These are phyloP conservation scores for Polygonum aviculare DNA, from an alignment of 148 eudicot species.

Conservation along the genomic window DNA sequence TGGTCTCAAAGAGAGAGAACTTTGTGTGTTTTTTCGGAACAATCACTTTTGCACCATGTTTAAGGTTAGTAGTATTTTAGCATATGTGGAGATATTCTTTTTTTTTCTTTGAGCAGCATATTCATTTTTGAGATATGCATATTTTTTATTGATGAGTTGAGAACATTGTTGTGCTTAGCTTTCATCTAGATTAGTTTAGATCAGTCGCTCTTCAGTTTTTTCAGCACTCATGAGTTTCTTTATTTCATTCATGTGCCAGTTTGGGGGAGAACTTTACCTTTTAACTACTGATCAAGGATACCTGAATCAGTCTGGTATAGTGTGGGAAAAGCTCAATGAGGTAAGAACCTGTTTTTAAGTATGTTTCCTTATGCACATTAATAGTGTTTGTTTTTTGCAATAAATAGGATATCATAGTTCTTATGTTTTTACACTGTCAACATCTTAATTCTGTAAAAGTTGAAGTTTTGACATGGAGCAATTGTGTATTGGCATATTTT, in stretches of 20 bases:
- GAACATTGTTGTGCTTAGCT: not conserved
- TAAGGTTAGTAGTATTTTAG: conserved; percentile 42
- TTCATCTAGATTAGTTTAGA: not conserved
- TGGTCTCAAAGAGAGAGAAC: conserved; percentile 68
- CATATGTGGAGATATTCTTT: not conserved
- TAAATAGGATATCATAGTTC: not conserved
- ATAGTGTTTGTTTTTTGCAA: not conserved
- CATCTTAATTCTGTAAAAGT: not conserved
- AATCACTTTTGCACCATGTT: conserved; percentile 98
- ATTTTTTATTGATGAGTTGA: too few relatives aligned
- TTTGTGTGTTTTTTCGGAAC: conserved; percentile 95
- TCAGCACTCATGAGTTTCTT: not conserved
- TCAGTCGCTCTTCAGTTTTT: not conserved
- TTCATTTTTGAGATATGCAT: not conserved
- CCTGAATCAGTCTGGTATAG: conserved; percentile 86
- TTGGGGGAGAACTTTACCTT: conserved; percentile 68
- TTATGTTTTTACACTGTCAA: not conserved
- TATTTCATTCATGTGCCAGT: conserved; percentile 37
- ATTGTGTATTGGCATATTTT: not conserved
- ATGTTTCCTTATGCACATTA: not conserved
- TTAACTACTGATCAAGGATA: conserved; percentile 91
- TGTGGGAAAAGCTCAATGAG: conserved; percentile 97
- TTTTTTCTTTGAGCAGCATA: too few relatives aligned
- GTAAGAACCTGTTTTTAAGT: conserved; percentile 23
- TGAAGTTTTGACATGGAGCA: not conserved